Percentiles rank a stretch among this genome's conserved stretches.
These are phyloP conservation scores for Neoconidiobolus thromboides DNA, from an alignment of 371 early-diverging fungal species.

Conservation along the genomic window DNA sequence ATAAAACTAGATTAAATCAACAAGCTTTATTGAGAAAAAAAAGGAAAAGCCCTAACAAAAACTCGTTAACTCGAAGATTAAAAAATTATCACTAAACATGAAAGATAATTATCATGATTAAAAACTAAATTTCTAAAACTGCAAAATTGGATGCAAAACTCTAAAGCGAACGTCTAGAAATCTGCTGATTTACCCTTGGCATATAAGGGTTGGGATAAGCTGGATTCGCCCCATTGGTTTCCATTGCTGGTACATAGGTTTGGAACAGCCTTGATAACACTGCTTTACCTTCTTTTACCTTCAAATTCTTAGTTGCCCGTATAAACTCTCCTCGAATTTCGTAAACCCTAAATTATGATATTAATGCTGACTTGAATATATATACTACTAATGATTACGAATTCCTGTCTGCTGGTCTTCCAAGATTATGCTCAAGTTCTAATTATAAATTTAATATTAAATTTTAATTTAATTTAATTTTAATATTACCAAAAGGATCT, in stretches of 20 bases:
- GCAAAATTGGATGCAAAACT: too few relatives aligned
- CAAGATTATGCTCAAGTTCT: slow-evolving; percentile 16
- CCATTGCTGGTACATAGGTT: not conserved
- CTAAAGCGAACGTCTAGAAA: too few relatives aligned
- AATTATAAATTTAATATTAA: not conserved
- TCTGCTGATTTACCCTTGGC: too few relatives aligned
- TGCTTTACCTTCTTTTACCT: not conserved
- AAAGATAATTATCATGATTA: too few relatives aligned
- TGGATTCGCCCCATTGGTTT: too few relatives aligned
- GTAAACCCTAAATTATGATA: slow-evolving; percentile 9
- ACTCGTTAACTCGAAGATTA: too few relatives aligned
- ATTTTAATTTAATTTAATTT: not conserved
- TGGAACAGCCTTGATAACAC: not conserved
- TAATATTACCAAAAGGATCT: slow-evolving; percentile 8
- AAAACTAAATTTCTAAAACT: too few relatives aligned
- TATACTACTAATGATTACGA: slow-evolving; percentile 5
- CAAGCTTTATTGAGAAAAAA: too few relatives aligned
- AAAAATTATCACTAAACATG: too few relatives aligned
- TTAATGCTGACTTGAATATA: not conserved
- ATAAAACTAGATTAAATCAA: too few relatives aligned
- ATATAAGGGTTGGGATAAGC: too few relatives aligned
- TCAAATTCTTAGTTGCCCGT: slow-evolving; percentile 16
- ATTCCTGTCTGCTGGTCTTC: slow-evolving; percentile 15
- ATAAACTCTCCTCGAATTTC: slow-evolving; percentile 20
- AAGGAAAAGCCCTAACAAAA: too few relatives aligned